Base-by-base conservation (phyloP, 768 basidiomycete genomes). In the Gymnopilus dilepis region DNA sequence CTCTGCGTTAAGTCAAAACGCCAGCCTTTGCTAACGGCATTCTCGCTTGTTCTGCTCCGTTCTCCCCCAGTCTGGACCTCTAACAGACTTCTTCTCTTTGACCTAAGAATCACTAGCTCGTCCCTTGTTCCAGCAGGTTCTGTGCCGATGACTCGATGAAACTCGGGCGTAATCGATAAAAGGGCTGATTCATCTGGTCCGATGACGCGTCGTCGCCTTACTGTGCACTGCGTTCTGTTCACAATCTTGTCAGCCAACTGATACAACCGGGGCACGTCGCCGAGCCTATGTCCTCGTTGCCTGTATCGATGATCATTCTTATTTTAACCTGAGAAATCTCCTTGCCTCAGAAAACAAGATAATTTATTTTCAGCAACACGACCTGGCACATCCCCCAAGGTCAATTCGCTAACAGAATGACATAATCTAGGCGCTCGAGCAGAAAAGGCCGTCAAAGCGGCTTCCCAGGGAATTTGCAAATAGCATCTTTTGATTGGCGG, bases 381-480 rank as follows among this genome's bases (percentile, higher is more conserved):
- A 26, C 28, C 47, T 31, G 28, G 15, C 24, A 13, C 24, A 6
- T 28, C 17, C 26, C 31, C 26, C 26, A 31, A 37, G 17, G 28
- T 24, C 43, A 24, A 6, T n/a, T 50, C 47, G 47, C 47, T 50
- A 50, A 50, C 28, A 50, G 15, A 31, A 50, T 50, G 47, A 31
- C 47, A 31, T 31, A 50, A 50, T 31, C 31, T 50, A 50, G 22
- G 47, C 47, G 47, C 47, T 50, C 15, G 47, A 50, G 47, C 47
- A 50, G 47, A 50, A 50, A n/a, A 50, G 47, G 26, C 47, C 47
- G 31, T 50, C 47, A 50, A 50, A 50, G 45, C 47, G 37, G 24
- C 28, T 40, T 56, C 55, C 55, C 55, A 30, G 19, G 42, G 38
- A 42, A 41, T 30, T 41, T 42, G 40, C 55, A 19, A 21, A 56